These are phyloP conservation scores for Secale cereale DNA, from an alignment of 176 grass and related monocot genomes.

Conservation along the genomic window DNA sequence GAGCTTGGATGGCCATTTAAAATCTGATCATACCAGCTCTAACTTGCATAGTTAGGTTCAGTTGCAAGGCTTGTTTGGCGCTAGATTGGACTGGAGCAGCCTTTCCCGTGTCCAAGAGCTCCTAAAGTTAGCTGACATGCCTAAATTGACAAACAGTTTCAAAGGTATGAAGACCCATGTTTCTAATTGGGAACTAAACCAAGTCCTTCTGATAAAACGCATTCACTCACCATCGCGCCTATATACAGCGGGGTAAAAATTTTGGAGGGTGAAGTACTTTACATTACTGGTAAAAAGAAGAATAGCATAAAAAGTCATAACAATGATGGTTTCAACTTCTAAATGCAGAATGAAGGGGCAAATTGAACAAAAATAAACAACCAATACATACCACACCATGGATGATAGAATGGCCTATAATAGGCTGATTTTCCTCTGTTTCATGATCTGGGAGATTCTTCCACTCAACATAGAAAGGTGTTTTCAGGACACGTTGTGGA, in stretches of 20 bases:
- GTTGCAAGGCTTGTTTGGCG: background rate
- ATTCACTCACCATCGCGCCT: background rate
- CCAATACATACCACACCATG: conserved; percentile 69
- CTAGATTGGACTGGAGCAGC: background rate
- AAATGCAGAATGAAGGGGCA: background rate
- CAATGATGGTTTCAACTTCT: background rate
- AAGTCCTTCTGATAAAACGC: background rate
- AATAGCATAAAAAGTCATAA: background rate
- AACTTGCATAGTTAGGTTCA: background rate
- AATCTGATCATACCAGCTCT: background rate
- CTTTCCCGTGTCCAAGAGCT: background rate
- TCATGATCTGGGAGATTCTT: conserved; percentile 65
- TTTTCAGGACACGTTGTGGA: conserved; percentile 75
- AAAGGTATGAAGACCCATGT: background rate
- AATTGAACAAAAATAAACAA: background rate
- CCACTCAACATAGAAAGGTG: conserved; percentile 66
- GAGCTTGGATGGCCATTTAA: background rate
- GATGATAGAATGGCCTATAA: conserved; percentile 78
- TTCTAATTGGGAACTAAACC: background rate
- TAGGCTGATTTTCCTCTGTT: conserved; percentile 71
- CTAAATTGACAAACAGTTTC: background rate
- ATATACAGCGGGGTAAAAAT: background rate
- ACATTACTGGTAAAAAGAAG: background rate
- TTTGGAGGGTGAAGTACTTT: background rate
- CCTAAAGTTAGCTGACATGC: background rate